Percentiles rank a stretch among this genome's conserved stretches.
Conservation (phyloP, 106 monocot genomes). For the Ottelia alismoides region DNA sequence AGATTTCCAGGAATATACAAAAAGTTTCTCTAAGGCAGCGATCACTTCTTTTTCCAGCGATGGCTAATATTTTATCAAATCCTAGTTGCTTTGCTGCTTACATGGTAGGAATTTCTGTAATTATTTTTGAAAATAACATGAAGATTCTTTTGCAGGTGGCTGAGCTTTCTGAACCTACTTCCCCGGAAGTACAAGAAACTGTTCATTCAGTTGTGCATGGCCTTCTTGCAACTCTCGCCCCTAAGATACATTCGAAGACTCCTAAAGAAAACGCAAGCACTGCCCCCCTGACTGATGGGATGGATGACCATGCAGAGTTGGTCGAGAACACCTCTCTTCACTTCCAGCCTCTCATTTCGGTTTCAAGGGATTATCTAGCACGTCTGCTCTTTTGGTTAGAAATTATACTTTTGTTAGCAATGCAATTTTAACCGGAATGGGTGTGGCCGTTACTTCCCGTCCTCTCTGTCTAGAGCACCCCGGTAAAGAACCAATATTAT, state of each 20-base stretch:
- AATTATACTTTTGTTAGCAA: no score
- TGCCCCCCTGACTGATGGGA: slow-evolving; percentile 21
- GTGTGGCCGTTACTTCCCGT: no score
- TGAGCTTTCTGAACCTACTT: slow-evolving; percentile 71
- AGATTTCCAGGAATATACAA: no score
- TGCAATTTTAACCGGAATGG: neutral
- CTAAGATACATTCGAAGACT: slow-evolving; percentile 65
- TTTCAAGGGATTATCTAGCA: slow-evolving; percentile 78
- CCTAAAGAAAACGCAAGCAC: slow-evolving; percentile 35
- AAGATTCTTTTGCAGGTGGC: slow-evolving; percentile 48
- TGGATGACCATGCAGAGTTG: slow-evolving; percentile 54
- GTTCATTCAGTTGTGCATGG: slow-evolving; percentile 79
- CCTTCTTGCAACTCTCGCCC: slow-evolving; percentile 77
- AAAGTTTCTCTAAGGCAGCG: no score
- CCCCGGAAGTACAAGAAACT: slow-evolving; percentile 47
- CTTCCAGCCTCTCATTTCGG: slow-evolving; percentile 69
- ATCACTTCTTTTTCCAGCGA: no score
- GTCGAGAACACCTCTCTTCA: slow-evolving; percentile 65
- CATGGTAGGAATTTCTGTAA: no score
- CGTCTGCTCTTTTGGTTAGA: slow-evolving; percentile 82
- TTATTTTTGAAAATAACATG: no score
- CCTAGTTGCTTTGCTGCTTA: no score
- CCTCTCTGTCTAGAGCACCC: no score
- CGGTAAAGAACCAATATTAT: no score
- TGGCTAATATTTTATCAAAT: no score